Evolutionary conservation across 352 stramenopile genomes (phyloP).

Genomic region (Pythium biforme): DNA sequence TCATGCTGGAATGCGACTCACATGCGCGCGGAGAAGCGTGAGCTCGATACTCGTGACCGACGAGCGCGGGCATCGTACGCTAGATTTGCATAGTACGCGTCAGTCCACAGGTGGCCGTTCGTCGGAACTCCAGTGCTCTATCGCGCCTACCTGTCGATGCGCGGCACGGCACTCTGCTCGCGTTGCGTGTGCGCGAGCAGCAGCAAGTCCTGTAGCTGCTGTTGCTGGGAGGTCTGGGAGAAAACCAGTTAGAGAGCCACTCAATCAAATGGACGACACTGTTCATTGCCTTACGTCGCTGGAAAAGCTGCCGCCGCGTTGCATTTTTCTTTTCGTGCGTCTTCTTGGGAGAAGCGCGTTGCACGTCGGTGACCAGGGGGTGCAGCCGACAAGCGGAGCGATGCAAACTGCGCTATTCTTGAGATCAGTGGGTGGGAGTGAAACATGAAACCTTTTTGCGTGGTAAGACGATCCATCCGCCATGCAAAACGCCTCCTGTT

Average conservation of each 20-base stretch:
- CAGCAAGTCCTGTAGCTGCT: conserved; percentile 67
- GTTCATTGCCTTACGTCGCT: not conserved
- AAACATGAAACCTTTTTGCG: too few relatives aligned
- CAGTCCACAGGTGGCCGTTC: too few relatives aligned
- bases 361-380: too few relatives aligned
- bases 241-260: not conserved
- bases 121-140: too few relatives aligned
- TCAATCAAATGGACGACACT: not conserved
- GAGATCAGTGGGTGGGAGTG: too few relatives aligned
- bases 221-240: conserved; percentile 29
- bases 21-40: conserved; percentile 17
- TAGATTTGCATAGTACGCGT: conserved; percentile 6
- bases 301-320: conserved; percentile 4
- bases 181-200: conserved; percentile 47
- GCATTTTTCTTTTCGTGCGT: conserved; percentile 3
- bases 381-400: too few relatives aligned
- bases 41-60: conserved; percentile 18
- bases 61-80: conserved; percentile 22
- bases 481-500: too few relatives aligned
- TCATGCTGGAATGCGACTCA: conserved; percentile 1
- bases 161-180: conserved; percentile 43
- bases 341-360: too few relatives aligned
- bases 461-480: too few relatives aligned
- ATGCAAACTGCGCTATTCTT: too few relatives aligned
- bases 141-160: conserved; percentile 57